Conservation (phyloP, 768 basidiomycete genomes). For the Russula sp. region DNA sequence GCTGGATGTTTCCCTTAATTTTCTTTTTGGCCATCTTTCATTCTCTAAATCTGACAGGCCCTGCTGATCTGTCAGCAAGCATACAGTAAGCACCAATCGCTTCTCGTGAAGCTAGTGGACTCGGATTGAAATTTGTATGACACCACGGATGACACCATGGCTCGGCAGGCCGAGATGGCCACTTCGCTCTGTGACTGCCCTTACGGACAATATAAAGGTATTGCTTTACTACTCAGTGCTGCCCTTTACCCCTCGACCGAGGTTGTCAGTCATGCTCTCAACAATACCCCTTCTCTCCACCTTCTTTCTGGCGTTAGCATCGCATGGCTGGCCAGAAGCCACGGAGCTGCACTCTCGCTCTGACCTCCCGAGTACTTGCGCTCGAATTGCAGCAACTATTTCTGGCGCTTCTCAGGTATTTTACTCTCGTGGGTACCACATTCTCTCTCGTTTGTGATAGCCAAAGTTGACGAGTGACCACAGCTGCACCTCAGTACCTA, state of each 20-base stretch:
- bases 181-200: no score
- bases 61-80: no score
- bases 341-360: not conserved
- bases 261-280: not conserved
- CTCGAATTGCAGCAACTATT: not conserved
- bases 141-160: no score
- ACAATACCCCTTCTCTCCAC: not conserved
- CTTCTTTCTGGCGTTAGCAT: not conserved
- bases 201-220: no score
- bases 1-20: no score
- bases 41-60: no score
- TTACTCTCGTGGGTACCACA: not conserved
- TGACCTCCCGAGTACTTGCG: not conserved
- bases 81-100: no score
- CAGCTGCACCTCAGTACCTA: constrained; percentile 6
- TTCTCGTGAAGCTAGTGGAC: no score
- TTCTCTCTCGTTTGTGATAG: not conserved
- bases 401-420: not conserved
- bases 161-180: no score
- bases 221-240: not conserved
- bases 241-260: not conserved
- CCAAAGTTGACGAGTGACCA: not conserved
- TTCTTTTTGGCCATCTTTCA: no score
- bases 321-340: no score
- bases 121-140: no score